phyloP scores from a whole-genome alignment of 2,329 filamentous ascomycete species.

The Furcasterigmium sp. region DNA sequence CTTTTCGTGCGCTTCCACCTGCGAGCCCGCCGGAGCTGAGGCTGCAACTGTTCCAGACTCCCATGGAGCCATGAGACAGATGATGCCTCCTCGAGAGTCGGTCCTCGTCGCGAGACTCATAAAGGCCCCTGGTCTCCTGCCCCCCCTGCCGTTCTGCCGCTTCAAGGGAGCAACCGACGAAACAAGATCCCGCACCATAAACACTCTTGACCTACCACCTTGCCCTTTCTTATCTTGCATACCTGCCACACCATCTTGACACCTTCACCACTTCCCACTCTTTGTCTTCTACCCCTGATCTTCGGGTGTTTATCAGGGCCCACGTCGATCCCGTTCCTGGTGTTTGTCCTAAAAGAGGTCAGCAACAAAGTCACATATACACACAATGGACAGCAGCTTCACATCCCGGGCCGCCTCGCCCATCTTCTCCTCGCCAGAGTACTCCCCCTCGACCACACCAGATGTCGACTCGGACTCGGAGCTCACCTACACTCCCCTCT shows the following conservation, averaged over 20 bases:
- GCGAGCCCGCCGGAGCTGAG: background rate
- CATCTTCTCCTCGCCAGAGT: conserved; percentile 6
- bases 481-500: conserved; percentile 1
- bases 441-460: conserved; percentile 1
- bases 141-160: background rate
- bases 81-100: background rate
- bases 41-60: background rate
- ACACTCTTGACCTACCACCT: background rate
- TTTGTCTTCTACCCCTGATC: no score
- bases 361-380: background rate
- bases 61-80: background rate
- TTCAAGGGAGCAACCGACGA: no score
- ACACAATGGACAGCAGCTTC: conserved; percentile 11
- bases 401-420: conserved; percentile 10
- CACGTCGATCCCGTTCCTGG: no score
- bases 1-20: background rate
- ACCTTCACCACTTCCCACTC: no score
- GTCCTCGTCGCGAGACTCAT: background rate
- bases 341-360: no score
- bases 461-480: conserved; percentile 2
- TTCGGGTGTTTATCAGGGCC: no score
- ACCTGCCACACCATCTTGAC: no score
- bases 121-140: background rate
- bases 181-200: no score
- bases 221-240: background rate